Evolutionary conservation across 257 asterid genomes (phyloP).

Genomic region (Solanum piurae): DNA sequence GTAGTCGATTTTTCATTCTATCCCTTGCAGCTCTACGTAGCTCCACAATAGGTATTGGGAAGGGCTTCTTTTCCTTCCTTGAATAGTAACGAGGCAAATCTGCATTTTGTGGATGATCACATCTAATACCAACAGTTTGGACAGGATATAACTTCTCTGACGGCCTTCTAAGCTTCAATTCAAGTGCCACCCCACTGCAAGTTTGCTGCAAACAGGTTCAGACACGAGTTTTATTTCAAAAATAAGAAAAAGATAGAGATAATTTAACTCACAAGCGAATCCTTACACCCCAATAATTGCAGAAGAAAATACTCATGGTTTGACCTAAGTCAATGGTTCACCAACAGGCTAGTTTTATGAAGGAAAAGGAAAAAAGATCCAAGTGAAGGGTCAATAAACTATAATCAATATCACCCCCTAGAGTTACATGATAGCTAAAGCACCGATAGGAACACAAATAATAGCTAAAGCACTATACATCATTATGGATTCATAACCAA

Average conservation of each 20-base stretch:
- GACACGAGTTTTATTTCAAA: neutral
- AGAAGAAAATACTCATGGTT: neutral
- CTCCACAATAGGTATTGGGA: slow-evolving; percentile 84
- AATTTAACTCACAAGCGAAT: neutral
- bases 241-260: neutral
- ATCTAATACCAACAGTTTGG: slow-evolving; percentile 25
- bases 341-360: neutral
- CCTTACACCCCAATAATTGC: neutral
- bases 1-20: slow-evolving; percentile 63
- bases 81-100: slow-evolving; percentile 88
- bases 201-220: slow-evolving; percentile 27
- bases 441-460: neutral
- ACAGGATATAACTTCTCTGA: slow-evolving; percentile 14
- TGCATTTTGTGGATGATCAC: slow-evolving; percentile 73
- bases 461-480: neutral
- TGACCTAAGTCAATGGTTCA: neutral
- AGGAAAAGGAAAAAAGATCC: neutral
- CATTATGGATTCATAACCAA: neutral
- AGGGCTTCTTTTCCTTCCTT: slow-evolving; percentile 84
- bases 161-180: slow-evolving; percentile 18
- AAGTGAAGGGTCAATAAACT: neutral
- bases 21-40: slow-evolving; percentile 81
- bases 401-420: neutral
- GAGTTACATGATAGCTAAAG: neutral
- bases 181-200: slow-evolving; percentile 21